Conservation (phyloP, 2,329 filamentous ascomycete genomes). For the Penicillium italicum region DNA sequence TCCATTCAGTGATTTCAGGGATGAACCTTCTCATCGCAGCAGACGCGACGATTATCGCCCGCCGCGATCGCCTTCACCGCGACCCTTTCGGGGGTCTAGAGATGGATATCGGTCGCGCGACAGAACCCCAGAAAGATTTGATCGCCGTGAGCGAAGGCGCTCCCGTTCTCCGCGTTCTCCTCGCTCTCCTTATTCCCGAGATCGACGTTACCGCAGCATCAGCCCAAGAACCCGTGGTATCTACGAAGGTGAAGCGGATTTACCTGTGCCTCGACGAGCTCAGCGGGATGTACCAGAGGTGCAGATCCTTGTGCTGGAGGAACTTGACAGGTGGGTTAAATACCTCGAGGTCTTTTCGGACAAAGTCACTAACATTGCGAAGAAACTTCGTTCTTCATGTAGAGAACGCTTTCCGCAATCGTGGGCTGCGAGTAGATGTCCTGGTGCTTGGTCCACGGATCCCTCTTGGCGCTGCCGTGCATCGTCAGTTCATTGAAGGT, state of each 20-base stretch:
- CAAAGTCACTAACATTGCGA: constrained; percentile 5
- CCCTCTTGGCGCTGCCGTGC: constrained; percentile 72
- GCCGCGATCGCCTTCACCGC: constrained; percentile 56
- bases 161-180: constrained; percentile 57
- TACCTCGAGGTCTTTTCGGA: not conserved
- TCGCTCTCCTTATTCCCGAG: constrained; percentile 54
- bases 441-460: constrained; percentile 76
- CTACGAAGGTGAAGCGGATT: constrained; percentile 56
- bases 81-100: constrained; percentile 54
- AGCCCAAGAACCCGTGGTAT: constrained; percentile 59
- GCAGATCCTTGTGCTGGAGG: constrained; percentile 77
- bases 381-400: constrained; percentile 80
- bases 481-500: constrained; percentile 81
- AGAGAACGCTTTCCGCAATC: constrained; percentile 68
- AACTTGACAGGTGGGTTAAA: constrained; percentile 57
- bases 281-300: constrained; percentile 80
- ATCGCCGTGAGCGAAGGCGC: constrained; percentile 56
- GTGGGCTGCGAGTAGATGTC: constrained; percentile 70
- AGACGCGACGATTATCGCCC: constrained; percentile 64
- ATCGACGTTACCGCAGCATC: constrained; percentile 65
- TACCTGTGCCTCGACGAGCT: constrained; percentile 70
- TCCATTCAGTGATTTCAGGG: constrained; percentile 49
- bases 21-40: constrained; percentile 46
- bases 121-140: constrained; percentile 49
- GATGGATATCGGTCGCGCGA: constrained; percentile 58